phyloP scores from a whole-genome alignment of 2,329 filamentous ascomycete genomes.

The Neurospora crassa region DNA sequence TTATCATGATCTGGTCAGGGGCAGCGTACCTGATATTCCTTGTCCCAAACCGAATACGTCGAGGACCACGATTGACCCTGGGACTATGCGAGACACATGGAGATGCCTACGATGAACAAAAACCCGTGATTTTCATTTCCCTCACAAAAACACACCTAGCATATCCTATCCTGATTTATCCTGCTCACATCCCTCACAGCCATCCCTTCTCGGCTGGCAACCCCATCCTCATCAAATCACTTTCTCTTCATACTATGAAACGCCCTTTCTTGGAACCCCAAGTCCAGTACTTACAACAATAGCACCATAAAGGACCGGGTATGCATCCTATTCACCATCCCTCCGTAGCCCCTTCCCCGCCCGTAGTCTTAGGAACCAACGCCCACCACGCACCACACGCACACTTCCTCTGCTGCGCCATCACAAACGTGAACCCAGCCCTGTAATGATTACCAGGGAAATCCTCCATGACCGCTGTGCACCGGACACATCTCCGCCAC shows the following conservation, averaged over 20 bases:
- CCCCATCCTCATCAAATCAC: neutral
- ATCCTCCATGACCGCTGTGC: slow-evolving; percentile 58
- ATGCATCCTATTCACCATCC: neutral
- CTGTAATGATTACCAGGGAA: slow-evolving; percentile 24
- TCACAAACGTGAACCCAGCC: slow-evolving; percentile 43
- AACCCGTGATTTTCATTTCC: neutral
- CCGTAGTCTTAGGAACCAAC: slow-evolving; percentile 24
- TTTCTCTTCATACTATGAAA: neutral
- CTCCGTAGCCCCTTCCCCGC: neutral
- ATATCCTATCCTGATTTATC: neutral
- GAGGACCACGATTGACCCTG: neutral
- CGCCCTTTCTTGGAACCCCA: neutral
- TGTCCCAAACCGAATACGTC: no score
- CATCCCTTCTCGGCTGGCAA: neutral
- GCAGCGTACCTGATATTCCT: no score
- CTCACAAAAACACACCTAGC: neutral
- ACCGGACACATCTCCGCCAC: slow-evolving; percentile 47
- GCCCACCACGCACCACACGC: slow-evolving; percentile 46
- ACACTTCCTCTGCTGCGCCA: slow-evolving; percentile 46
- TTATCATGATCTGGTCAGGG: neutral
- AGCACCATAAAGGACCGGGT: neutral
- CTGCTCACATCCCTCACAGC: neutral
- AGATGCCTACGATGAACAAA: neutral
- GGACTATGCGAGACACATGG: neutral
- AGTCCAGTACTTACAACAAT: neutral